phyloP scores from a whole-genome alignment of 257 asterid species.

The Nicotiana attenuata region DNA sequence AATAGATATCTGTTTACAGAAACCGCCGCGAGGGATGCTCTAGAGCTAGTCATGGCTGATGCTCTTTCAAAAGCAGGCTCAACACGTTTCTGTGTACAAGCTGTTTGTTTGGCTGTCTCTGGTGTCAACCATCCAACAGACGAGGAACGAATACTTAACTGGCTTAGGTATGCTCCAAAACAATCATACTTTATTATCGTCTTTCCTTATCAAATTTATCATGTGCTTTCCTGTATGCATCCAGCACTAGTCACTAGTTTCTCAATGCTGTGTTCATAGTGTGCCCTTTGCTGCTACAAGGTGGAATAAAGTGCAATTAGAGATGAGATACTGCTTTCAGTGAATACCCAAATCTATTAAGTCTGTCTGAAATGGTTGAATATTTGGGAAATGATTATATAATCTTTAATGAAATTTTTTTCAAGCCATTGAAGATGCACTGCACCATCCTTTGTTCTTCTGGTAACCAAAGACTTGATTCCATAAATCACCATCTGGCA shows the following conservation, averaged over 20 bases:
- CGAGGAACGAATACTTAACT: constrained; percentile 52
- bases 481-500: not conserved
- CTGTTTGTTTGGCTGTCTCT: constrained; percentile 77
- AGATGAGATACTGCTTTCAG: not conserved
- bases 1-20: constrained; percentile 29
- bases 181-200: not conserved
- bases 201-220: not conserved
- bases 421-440: not conserved
- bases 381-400: not conserved
- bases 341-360: not conserved
- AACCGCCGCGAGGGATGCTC: constrained; percentile 68
- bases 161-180: constrained; percentile 56
- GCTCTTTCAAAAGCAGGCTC: constrained; percentile 63
- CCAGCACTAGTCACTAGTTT: not conserved
- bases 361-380: not conserved
- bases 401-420: not conserved
- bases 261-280: not conserved
- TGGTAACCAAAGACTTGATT: not conserved
- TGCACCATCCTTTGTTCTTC: not conserved
- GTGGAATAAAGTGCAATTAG: not conserved
- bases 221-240: not conserved
- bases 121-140: constrained; percentile 81
- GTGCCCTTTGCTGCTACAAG: not conserved
- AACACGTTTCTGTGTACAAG: constrained; percentile 60
- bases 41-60: constrained; percentile 79